Conservation (phyloP, 2,329 filamentous ascomycete species). For the Didymella glomerata region DNA sequence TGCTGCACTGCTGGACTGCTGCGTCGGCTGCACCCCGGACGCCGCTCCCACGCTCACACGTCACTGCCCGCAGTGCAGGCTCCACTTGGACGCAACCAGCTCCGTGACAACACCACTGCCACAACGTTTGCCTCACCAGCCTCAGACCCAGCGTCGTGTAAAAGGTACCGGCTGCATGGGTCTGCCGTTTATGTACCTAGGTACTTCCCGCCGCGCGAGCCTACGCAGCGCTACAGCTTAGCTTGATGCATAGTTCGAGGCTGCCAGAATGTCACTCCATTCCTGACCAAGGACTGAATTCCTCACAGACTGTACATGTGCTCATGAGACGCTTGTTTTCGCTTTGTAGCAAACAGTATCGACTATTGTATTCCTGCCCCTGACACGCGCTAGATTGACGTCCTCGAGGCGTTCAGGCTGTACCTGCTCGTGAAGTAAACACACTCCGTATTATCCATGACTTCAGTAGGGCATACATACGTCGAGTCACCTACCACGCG, state of each 20-base stretch:
- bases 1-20: too few relatives aligned
- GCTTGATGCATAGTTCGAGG: slow-evolving; percentile 1
- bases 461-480: too few relatives aligned
- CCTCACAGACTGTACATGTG: too few relatives aligned
- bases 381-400: too few relatives aligned
- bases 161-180: neutral
- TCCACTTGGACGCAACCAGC: too few relatives aligned
- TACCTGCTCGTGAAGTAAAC: too few relatives aligned
- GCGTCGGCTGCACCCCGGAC: slow-evolving; percentile 10
- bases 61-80: slow-evolving; percentile 1
- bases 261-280: neutral
- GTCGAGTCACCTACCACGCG: too few relatives aligned
- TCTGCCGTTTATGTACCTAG: slow-evolving; percentile 4
- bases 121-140: neutral
- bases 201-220: slow-evolving; percentile 3
- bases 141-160: neutral
- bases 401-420: too few relatives aligned
- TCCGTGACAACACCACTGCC: neutral
- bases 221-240: slow-evolving; percentile 10
- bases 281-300: neutral
- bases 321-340: too few relatives aligned
- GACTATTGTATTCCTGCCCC: too few relatives aligned
- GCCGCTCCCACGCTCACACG: slow-evolving; percentile 6
- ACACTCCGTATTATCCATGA: too few relatives aligned
- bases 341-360: too few relatives aligned